Base-by-base conservation (phyloP, 2,329 filamentous ascomycete genomes). In the Xylaria polymorpha region DNA sequence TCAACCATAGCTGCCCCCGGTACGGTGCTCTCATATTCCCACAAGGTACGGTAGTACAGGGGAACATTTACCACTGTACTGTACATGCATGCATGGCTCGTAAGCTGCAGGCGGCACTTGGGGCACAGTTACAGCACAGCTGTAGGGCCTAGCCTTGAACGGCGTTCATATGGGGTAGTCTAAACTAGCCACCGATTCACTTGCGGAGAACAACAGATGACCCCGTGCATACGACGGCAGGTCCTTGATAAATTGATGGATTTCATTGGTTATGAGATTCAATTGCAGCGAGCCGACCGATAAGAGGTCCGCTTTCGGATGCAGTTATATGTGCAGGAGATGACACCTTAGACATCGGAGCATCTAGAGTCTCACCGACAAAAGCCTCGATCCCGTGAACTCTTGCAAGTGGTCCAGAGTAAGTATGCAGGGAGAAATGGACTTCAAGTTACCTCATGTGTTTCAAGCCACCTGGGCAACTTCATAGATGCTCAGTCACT, bases 271-370 rank as follows among this genome's bases (percentile, higher is more conserved):
- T 53, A 32, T 22, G 43, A 41, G 7, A 15, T 29, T 32, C n/a
- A 12, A 29, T 25, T 44, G 18, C 39, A 62, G 35, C 37, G 18
- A 61, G 39, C 46, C n/a, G 59, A 53, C 20, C 53, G 55, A 58
- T 58, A 67, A 63, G 53, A 53, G 39, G 44, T 59, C 64, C 68
- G 61, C 61, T 68, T 53, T 70, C 65, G 65, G 68, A 70, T 65
- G 68, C 64, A 59, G 50, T 51, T 37, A 15, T 55, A 57, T 55
- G 61, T 67, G 65, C 57, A 62, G 25, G 32, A 51, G 9, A 50
- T 29, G 51, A 37, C 37, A 25, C 43, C n/a, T 48, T 18, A 8
- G 10, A 50, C 37, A 41, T 50, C 12, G 25, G 32, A 37, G 37
- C 41, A 25, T 18, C 50, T 51, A 7, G 61, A 51, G 46, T 46